Evolutionary conservation across 176 grass and related monocot species (phyloP), one percentile per base, ranked within the genome.

Genomic region (Paspalum notatum): DNA sequence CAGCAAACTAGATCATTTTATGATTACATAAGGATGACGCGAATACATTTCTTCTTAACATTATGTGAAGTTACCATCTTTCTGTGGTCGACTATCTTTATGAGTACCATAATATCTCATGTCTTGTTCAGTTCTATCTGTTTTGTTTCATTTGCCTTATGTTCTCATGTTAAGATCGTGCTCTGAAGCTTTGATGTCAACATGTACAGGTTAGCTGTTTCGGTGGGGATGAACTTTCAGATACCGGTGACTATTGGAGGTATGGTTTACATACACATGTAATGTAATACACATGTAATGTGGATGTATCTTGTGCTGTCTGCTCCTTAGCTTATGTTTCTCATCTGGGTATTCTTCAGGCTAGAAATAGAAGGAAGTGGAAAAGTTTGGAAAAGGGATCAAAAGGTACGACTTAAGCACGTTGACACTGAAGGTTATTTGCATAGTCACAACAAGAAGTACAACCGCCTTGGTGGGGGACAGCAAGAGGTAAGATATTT

Each of bases 391-490:
- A 94, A 72, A 82, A 78, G 75, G 21, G 87, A 91, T 49, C 84
- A 94, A 62, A 89, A 86, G 51, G 44, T 91, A 80, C 89, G 92
- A 70, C 78, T 94, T 41, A 82, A 15, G 24, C 92, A 94, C 75
- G n/a, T 94, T 76, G 92, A 94, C 56, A 89, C 92, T 16, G 83
- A 84, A 60, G 92, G 92, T 37, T 94, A 89, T 78, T 77, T 94
- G 48, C 89, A 94, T 74, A 94, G 92, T 68, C 92, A 94, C 85
- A 85, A 87, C 84, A 91, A 89, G 80, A 94, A 94, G 74, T 94
- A 89, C 81, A 89, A 80, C 56, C 87, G 86, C 42, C 90, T 94
- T 82, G 92, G 86, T 62, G 89, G 92, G 67, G 92, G 89, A 21
- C 92, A 94, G 81, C 92, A 94, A 87, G 92, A 91, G 89, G 89